Percentiles rank a stretch among this genome's conserved stretches.
Conservation (phyloP, 148 eudicot genomes). For the Suaeda aralocaspica region DNA sequence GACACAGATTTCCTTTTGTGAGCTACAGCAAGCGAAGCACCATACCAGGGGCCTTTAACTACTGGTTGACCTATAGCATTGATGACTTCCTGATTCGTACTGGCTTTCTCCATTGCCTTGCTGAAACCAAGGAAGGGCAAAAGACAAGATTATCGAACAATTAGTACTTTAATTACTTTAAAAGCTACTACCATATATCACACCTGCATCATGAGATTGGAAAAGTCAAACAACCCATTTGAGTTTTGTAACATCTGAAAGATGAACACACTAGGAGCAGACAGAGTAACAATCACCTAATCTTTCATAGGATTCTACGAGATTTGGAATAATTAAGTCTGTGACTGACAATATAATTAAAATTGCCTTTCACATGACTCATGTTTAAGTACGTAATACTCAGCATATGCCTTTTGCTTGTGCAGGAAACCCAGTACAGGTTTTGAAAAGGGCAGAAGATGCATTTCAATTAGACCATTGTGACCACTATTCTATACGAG, state of each 20-base stretch:
- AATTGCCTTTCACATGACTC: not conserved
- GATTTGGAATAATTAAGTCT: not conserved
- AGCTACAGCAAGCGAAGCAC: conserved; percentile 86
- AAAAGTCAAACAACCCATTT: not conserved
- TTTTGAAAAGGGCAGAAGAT: not conserved
- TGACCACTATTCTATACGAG: too few relatives aligned
- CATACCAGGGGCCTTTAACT: conserved; percentile 91
- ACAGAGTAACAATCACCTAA: too few relatives aligned
- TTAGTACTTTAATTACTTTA: not conserved
- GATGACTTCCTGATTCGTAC: conserved; percentile 45
- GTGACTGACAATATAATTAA: too few relatives aligned
- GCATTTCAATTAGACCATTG: not conserved
- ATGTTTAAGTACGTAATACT: not conserved
- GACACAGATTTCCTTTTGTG: conserved; percentile 81
- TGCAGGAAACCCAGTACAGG: not conserved
- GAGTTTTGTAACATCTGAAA: not conserved
- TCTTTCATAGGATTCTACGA: not conserved
- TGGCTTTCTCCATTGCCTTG: conserved; percentile 91
- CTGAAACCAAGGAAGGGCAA: conserved; percentile 36
- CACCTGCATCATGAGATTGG: not conserved
- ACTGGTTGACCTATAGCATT: conserved; percentile 83
- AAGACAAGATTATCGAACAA: conserved; percentile 11
- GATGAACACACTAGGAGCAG: too few relatives aligned
- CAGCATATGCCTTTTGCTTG: not conserved
- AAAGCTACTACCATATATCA: not conserved